These are phyloP conservation scores for Boletus speciosus DNA, from an alignment of 768 basidiomycete genomes.

Conservation along the genomic window DNA sequence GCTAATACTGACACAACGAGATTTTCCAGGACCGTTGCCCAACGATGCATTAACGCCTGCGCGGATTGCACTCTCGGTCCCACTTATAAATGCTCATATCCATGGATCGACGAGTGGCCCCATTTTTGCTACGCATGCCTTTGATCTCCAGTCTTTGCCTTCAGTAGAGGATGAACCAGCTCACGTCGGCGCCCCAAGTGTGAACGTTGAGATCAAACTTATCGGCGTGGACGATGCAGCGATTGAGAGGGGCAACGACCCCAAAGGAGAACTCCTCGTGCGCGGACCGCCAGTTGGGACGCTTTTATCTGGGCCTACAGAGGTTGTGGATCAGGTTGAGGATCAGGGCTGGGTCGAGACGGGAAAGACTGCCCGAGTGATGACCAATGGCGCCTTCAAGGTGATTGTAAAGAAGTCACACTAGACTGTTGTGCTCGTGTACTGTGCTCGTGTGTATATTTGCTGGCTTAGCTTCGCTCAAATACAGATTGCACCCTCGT, in stretches of 20 bases:
- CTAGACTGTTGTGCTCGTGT: not conserved
- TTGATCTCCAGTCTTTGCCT: conserved; percentile 79
- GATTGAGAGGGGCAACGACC: conserved; percentile 66
- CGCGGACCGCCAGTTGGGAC: conserved; percentile 74
- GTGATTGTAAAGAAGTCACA: conserved; percentile 17
- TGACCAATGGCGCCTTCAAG: conserved; percentile 66
- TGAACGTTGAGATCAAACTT: conserved; percentile 84
- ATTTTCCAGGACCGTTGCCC: conserved; percentile 45
- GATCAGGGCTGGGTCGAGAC: conserved; percentile 44
- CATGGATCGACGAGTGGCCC: conserved; percentile 71
- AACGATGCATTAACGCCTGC: conserved; percentile 54
- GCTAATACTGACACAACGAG: not conserved
- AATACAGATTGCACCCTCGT: not conserved
- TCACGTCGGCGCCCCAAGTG: conserved; percentile 75
- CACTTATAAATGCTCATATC: conserved; percentile 61
- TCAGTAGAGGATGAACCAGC: conserved; percentile 32
- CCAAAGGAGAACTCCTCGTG: conserved; percentile 55
- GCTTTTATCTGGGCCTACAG: conserved; percentile 31
- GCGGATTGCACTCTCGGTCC: conserved; percentile 73
- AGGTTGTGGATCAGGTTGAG: conserved; percentile 35
- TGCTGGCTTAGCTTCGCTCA: not conserved
- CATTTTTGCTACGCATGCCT: conserved; percentile 75
- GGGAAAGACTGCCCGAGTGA: conserved; percentile 44
- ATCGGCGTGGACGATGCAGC: conserved; percentile 58
- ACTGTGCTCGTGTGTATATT: not conserved